Conservation (phyloP, 2,329 filamentous ascomycete genomes). For the Nemania sp. region DNA sequence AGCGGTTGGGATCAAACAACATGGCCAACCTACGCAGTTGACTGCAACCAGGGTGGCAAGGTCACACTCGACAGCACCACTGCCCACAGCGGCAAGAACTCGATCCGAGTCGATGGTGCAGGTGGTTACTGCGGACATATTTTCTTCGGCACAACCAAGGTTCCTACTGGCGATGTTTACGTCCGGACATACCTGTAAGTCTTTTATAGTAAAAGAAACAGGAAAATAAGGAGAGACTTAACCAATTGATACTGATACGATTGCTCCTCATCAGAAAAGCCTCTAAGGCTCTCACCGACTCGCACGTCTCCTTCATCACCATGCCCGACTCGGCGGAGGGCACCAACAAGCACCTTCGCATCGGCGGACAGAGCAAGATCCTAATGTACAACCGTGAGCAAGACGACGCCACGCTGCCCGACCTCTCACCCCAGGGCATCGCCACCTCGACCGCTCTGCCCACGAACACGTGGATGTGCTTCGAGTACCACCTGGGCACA, state of each 20-base stretch:
- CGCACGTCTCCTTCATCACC: constrained; percentile 66
- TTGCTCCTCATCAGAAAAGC: constrained; percentile 50
- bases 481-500: constrained; percentile 62
- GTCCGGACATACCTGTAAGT: constrained; percentile 60
- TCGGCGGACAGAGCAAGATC: constrained; percentile 63
- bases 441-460: constrained; percentile 56
- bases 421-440: constrained; percentile 62
- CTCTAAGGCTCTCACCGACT: constrained; percentile 58
- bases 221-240: constrained; percentile 13
- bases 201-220: background rate
- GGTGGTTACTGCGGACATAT: constrained; percentile 62
- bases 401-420: constrained; percentile 64
- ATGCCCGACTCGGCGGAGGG: constrained; percentile 63
- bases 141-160: constrained; percentile 61
- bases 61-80: constrained; percentile 59
- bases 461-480: constrained; percentile 58
- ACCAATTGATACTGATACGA: background rate
- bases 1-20: constrained; percentile 58
- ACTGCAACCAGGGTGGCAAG: constrained; percentile 63
- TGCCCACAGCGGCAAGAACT: constrained; percentile 60
- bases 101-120: constrained; percentile 54
- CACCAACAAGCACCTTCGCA: constrained; percentile 61
- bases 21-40: constrained; percentile 62
- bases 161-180: constrained; percentile 61
- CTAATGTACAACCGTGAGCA: constrained; percentile 67